Percentiles rank a stretch among this genome's conserved stretches.
Conservation (phyloP, 257 asterid genomes). For the Solanum tarapatanum region DNA sequence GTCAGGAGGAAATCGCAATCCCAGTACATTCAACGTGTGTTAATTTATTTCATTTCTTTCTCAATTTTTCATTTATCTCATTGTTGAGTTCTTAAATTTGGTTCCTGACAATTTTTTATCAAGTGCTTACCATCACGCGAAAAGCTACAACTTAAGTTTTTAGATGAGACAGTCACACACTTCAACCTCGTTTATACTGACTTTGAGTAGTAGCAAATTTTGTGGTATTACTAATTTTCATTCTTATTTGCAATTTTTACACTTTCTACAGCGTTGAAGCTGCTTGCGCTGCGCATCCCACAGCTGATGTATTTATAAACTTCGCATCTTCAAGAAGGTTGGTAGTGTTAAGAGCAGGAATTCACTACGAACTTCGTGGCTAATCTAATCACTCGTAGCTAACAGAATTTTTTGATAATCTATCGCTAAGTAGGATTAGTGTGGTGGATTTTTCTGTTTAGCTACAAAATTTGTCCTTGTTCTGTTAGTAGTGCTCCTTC, state of each 20-base stretch:
- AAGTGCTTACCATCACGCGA: neutral
- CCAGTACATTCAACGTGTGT: slow-evolving; percentile 86
- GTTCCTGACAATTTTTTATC: neutral
- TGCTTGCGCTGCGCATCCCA: slow-evolving; percentile 92
- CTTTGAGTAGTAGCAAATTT: too few relatives aligned
- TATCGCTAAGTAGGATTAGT: neutral
- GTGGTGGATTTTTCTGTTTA: neutral
- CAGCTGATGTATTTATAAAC: slow-evolving; percentile 96
- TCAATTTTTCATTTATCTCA: neutral
- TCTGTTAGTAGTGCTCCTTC: neutral
- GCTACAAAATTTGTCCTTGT: neutral
- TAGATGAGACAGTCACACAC: neutral
- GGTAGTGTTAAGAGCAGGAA: neutral
- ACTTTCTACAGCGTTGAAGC: slow-evolving; percentile 64
- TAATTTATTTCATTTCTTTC: neutral
- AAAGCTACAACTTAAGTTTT: neutral
- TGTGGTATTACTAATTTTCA: neutral
- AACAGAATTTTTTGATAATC: neutral
- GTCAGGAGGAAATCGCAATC: slow-evolving; percentile 94
- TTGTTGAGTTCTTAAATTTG: neutral
- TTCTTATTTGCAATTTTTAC: neutral
- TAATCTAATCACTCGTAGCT: neutral
- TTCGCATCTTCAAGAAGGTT: slow-evolving; percentile 98
- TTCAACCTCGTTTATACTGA: neutral
- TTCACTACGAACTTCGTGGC: neutral